Conservation (phyloP, 2,329 filamentous ascomycete species). For the Xylaria sp. region DNA sequence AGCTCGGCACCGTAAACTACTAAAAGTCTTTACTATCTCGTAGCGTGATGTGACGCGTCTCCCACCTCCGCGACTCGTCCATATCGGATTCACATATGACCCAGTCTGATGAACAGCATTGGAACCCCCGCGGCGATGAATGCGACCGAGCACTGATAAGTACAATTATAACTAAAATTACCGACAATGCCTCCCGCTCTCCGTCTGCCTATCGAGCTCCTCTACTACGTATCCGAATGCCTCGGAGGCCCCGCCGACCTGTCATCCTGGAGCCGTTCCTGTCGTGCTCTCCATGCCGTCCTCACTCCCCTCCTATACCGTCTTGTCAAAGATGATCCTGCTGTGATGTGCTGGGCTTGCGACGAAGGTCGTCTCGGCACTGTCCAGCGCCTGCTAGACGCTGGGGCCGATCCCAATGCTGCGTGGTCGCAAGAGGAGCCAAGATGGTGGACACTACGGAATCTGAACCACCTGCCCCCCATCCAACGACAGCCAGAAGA, state of each 20-base stretch:
- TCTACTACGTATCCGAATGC: conserved; percentile 14
- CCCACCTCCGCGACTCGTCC: too few species aligned
- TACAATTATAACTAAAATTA: neutral
- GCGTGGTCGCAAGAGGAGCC: neutral
- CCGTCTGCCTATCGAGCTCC: conserved; percentile 30
- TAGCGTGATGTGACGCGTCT: too few species aligned
- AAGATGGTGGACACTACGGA: neutral
- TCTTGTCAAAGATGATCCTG: conserved; percentile 20
- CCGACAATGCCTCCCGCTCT: conserved; percentile 26
- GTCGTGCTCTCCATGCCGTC: conserved; percentile 20
- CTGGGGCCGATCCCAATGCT: conserved; percentile 30
- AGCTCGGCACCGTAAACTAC: too few species aligned
- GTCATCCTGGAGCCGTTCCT: conserved; percentile 30
- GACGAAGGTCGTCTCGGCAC: conserved; percentile 23
- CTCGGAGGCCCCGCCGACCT: conserved; percentile 15
- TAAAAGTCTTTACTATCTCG: too few species aligned
- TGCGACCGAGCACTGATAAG: neutral
- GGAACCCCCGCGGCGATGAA: neutral
- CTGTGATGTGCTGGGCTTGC: conserved; percentile 28
- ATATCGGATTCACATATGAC: too few species aligned
- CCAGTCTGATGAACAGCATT: too few species aligned
- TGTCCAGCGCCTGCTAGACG: conserved; percentile 24
- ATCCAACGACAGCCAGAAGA: neutral
- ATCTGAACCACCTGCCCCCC: neutral
- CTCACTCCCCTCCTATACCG: conserved; percentile 24